Conservation (phyloP, 1,284 basidiomycete species). For the Trametes polyzona region DNA sequence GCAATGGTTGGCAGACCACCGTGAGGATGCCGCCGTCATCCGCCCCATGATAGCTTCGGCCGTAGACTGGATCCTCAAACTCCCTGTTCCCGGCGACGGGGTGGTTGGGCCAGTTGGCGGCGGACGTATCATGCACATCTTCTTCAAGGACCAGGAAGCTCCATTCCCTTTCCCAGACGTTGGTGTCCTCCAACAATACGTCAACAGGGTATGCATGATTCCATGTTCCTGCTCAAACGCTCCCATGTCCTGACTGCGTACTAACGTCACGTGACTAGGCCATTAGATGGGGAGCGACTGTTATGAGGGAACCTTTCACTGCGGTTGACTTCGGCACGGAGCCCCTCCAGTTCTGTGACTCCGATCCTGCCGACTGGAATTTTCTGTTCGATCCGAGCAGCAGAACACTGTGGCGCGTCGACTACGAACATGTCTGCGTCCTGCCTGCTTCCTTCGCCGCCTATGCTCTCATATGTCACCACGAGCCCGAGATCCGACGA, state of each 20-base stretch:
- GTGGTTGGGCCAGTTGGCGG: not conserved
- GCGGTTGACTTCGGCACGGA: not conserved
- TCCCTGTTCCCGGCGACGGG: not conserved
- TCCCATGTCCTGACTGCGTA: no score
- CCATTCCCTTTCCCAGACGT: not conserved
- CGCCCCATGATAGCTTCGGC: not conserved
- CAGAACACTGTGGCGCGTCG: constrained; percentile 13
- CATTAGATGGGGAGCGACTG: no score
- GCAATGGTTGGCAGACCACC: not conserved
- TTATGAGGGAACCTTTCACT: no score
- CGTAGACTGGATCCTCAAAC: not conserved
- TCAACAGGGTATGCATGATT: not conserved
- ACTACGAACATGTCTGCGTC: not conserved
- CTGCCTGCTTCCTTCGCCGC: not conserved
- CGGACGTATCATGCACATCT: not conserved
- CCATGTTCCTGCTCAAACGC: no score
- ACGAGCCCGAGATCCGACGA: no score
- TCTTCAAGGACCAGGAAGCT: not conserved
- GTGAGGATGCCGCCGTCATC: not conserved
- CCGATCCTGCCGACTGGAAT: constrained; percentile 37
- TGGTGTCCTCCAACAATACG: not conserved
- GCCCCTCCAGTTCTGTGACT: constrained; percentile 26
- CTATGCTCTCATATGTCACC: not conserved
- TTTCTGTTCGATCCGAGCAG: constrained; percentile 43
- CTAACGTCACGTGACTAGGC: no score